A percentile compares a stretch with the other conserved stretches of the same genome.
These are phyloP conservation scores for Sporothrix globosa DNA, from an alignment of 2,329 filamentous ascomycete genomes.

Conservation along the genomic window DNA sequence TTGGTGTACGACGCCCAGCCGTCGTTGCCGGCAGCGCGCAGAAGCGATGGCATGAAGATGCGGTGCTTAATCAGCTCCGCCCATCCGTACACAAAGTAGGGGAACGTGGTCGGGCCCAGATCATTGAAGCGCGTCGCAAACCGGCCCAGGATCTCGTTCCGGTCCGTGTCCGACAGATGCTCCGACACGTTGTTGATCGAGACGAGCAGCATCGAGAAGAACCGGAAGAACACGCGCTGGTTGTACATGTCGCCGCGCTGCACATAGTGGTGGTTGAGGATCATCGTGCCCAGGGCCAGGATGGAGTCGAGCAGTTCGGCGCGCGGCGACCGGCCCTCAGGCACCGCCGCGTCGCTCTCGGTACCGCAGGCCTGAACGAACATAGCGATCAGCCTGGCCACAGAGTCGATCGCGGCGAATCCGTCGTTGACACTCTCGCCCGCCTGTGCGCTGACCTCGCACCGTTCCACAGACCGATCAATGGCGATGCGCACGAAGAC, in stretches of 20 bases:
- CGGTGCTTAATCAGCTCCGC: slow-evolving; percentile 80
- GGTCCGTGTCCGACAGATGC: slow-evolving; percentile 63
- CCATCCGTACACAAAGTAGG: slow-evolving; percentile 86
- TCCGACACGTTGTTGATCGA: slow-evolving; percentile 51
- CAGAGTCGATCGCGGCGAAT: slow-evolving; percentile 71
- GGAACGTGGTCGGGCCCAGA: slow-evolving; percentile 75
- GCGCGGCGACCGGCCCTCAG: slow-evolving; percentile 60
- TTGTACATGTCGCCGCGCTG: slow-evolving; percentile 81
- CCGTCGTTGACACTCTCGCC: slow-evolving; percentile 61
- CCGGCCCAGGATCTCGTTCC: slow-evolving; percentile 69
- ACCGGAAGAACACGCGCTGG: slow-evolving; percentile 85
- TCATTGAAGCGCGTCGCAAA: slow-evolving; percentile 72
- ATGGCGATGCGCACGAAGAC: slow-evolving; percentile 80
- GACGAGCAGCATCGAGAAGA: slow-evolving; percentile 81
- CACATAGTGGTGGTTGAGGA: slow-evolving; percentile 83
- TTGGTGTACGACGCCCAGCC: slow-evolving; percentile 79
- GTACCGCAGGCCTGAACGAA: slow-evolving; percentile 71
- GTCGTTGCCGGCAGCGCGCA: slow-evolving; percentile 66
- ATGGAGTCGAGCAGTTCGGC: slow-evolving; percentile 75
- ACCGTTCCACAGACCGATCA: slow-evolving; percentile 76
- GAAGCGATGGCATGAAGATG: slow-evolving; percentile 76
- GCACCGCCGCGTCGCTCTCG: slow-evolving; percentile 50
- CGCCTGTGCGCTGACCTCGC: slow-evolving; percentile 69
- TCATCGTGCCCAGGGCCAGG: slow-evolving; percentile 74
- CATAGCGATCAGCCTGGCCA: slow-evolving; percentile 77